Conservation (phyloP, 2,329 filamentous ascomycete genomes). For the Trichoderma asperellum region DNA sequence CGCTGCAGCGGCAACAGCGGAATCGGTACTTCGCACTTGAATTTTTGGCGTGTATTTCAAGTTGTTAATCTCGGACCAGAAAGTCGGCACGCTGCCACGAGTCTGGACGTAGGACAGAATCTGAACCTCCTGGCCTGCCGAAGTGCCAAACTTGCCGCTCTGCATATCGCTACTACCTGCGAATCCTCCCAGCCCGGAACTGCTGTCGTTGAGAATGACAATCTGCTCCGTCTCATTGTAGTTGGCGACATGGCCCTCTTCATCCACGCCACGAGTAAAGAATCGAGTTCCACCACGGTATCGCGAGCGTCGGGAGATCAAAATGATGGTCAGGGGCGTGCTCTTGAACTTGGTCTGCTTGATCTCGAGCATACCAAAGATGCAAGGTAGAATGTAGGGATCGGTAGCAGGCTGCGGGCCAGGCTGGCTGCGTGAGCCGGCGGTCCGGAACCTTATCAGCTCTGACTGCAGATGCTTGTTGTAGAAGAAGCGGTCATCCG, state of each 20-base stretch:
- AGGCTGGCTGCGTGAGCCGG: slow-evolving; percentile 63
- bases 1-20: slow-evolving; percentile 75
- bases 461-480: slow-evolving; percentile 92
- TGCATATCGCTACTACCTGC: slow-evolving; percentile 76
- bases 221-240: slow-evolving; percentile 99
- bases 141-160: slow-evolving; percentile 67
- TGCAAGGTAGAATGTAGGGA: slow-evolving; percentile 91
- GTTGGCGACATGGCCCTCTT: slow-evolving; percentile 93
- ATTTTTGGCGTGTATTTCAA: slow-evolving; percentile 89
- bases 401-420: slow-evolving; percentile 78
- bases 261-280: slow-evolving; percentile 91
- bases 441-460: slow-evolving; percentile 82
- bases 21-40: slow-evolving; percentile 82
- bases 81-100: slow-evolving; percentile 91
- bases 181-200: slow-evolving; percentile 76
- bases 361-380: slow-evolving; percentile 95
- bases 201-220: slow-evolving; percentile 82
- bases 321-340: slow-evolving; percentile 78
- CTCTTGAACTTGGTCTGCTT: slow-evolving; percentile 83
- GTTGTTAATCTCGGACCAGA: slow-evolving; percentile 95
- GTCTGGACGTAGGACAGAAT: slow-evolving; percentile 96
- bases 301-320: slow-evolving; percentile 88
- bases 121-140: slow-evolving; percentile 74
- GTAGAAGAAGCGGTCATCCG: slow-evolving; percentile 99
- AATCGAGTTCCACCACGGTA: slow-evolving; percentile 90